These are phyloP conservation scores for Lophium mytilinum DNA, from an alignment of 495 filamentous ascomycete species.

Conservation along the genomic window DNA sequence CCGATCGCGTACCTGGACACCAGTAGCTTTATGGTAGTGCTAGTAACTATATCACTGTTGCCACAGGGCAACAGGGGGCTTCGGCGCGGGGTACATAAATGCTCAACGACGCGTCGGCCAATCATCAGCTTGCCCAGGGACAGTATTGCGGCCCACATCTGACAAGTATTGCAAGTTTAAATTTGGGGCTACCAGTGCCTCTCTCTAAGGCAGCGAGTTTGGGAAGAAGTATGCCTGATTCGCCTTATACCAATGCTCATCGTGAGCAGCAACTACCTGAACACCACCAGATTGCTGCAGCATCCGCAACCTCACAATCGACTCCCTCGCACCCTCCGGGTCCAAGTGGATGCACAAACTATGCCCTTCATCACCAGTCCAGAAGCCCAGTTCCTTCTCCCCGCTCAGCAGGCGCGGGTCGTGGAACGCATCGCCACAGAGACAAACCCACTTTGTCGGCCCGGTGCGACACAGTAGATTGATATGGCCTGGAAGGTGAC, in stretches of 20 bases:
- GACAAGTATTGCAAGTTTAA: too few species aligned
- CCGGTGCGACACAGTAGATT: slow-evolving; percentile 30
- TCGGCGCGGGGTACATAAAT: too few species aligned
- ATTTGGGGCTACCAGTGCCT: too few species aligned
- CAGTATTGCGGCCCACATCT: too few species aligned
- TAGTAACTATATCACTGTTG: too few species aligned
- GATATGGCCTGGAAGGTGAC: slow-evolving; percentile 32
- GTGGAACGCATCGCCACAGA: slow-evolving; percentile 35
- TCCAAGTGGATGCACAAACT: slow-evolving; percentile 32
- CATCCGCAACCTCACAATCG: slow-evolving; percentile 23
- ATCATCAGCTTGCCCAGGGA: too few species aligned
- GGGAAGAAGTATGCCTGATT: slow-evolving; percentile 25
- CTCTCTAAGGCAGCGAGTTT: too few species aligned
- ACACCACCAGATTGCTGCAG: slow-evolving; percentile 24
- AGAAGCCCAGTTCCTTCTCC: slow-evolving; percentile 31
- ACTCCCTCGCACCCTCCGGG: slow-evolving; percentile 23
- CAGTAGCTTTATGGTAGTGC: too few species aligned
- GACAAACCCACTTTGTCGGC: slow-evolving; percentile 29
- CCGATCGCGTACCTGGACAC: too few species aligned
- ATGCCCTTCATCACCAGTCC: slow-evolving; percentile 23
- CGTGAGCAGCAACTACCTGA: slow-evolving; percentile 34
- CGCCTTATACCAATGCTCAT: slow-evolving; percentile 30
- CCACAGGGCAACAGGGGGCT: too few species aligned
- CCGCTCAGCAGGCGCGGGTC: slow-evolving; percentile 30
- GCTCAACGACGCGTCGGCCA: too few species aligned